Evolutionary conservation across 2,329 filamentous ascomycete genomes (phyloP), one percentile per base, ranked within the genome.

Genomic region (Mariannaea sp.): DNA sequence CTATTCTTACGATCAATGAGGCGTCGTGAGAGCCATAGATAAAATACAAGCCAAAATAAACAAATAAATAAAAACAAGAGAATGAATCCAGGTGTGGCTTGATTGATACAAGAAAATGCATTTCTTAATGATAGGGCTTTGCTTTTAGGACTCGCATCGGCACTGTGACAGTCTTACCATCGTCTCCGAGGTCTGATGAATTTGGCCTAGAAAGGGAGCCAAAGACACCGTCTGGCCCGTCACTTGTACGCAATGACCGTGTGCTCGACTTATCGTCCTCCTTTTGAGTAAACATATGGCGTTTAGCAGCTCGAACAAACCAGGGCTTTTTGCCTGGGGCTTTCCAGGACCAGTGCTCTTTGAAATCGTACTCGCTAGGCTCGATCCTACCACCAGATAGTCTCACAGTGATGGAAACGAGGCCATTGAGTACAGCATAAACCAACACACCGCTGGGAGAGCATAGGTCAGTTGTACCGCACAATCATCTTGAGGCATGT

Each of bases 291-390:
- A 19, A 24, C 3, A 2, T 19, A 4, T n/a, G 36, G 2, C 19
- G 12, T 7, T n/a, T 19, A 5, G 59, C 19, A 2, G 30, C 57
- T 8, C 55, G 55, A 1, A 62, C 42, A 32, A 51, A 57, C 59
- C 59, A 62, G 0, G 57, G 57, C 1, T 57, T 62, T 17, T 36
- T 52, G 4, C 60, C 59, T 0, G 55, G 53, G 0, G 43, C 45
- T n/a, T 50, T 62, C 60, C 59, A 62, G 3, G 60, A 60, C 59
- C 59, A 62, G 20, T 62, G 60, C n/a, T 62, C 60, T 17, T 62
- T 62, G n/a, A 57, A 17, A 19, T 62, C 56, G 47, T 62, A 62
- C 5, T 60, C 56, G 1, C 44, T 47, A 1, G 59, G 60, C n/a
- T 62, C 59, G 0, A 60, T 3, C 7, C 36, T 55, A 1, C 49